These are phyloP conservation scores for Beauveria bassiana DNA, from an alignment of 2,329 filamentous ascomycete species.

Conservation along the genomic window DNA sequence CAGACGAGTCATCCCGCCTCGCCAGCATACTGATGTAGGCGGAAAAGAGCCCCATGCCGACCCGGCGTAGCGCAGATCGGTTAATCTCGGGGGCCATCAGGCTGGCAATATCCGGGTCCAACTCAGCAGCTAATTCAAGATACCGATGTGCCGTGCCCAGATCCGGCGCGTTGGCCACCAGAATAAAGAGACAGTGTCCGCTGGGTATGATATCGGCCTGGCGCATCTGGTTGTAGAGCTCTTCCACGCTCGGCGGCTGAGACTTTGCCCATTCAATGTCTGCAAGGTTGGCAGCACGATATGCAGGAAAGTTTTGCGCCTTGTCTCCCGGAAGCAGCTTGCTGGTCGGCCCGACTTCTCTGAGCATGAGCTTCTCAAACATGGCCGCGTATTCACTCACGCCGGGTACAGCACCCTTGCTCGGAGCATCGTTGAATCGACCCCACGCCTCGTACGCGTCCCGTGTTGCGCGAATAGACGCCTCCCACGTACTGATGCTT, in stretches of 20 bases:
- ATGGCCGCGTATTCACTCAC: conserved; percentile 48
- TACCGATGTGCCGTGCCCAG: conserved; percentile 41
- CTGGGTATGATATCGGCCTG: conserved; percentile 38
- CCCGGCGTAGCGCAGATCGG: conserved; percentile 16
- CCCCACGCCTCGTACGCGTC: conserved; percentile 56
- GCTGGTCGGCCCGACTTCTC: conserved; percentile 20
- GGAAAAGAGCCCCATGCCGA: conserved; percentile 32
- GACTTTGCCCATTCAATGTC: conserved; percentile 59
- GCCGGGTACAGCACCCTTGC: conserved; percentile 27
- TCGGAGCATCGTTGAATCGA: conserved; percentile 33
- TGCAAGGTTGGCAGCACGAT: conserved; percentile 42
- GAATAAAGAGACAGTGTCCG: conserved; percentile 42
- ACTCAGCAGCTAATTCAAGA: conserved; percentile 35
- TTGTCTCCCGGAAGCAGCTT: conserved; percentile 50
- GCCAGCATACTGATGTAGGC: conserved; percentile 38
- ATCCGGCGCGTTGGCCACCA: conserved; percentile 46
- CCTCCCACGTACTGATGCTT: conserved; percentile 39
- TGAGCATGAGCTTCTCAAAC: conserved; percentile 46
- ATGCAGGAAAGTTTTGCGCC: conserved; percentile 37
- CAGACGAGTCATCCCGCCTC: conserved; percentile 15
- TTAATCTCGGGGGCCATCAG: conserved; percentile 20
- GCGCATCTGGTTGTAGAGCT: conserved; percentile 54
- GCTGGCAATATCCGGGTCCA: conserved; percentile 8
- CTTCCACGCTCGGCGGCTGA: conserved; percentile 48
- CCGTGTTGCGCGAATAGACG: conserved; percentile 49